Evolutionary conservation across 192 early-diverging fungal genomes (phyloP), one percentile per base, ranked within the genome.

Genomic region (Pilaira anomala): DNA sequence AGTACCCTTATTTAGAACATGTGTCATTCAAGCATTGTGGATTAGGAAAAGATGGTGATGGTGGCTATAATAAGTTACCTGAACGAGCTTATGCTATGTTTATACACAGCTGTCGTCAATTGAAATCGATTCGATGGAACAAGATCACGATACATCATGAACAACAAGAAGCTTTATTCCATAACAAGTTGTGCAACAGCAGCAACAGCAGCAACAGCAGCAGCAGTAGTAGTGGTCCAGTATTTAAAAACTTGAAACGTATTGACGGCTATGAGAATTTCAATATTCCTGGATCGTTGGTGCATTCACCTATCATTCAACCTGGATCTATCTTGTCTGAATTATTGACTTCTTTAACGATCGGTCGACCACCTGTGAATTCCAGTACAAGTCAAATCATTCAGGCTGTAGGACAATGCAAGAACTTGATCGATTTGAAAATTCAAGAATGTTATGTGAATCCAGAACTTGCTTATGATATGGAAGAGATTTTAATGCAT

Each of bases 21-120:
- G 19, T 42, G 18, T 22, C 39, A 5, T 58, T 58, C 36, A 58
- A 42, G 7, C 56, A 58, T 14, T 58, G 29, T 7, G 56, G 56
- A 12, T 58, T 40, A 13, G 56, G 56, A 24, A 58, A 58, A 24
- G 56, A 58, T 40, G 56, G 33, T 1, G 56, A 58, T 42, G 56
- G 56, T 2, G 56, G 19, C 9, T 18, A 40, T 22, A 22, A 14
- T 2, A 36, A 58, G 21, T 16, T 58, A 22, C 56, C 56, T 2
- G 56, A 58, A 13, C 40, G 39, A 22, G 1, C 36, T 14, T 58
- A 39, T 12, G 22, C 39, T 12, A 2, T 42, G 22, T 58, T 58
- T 8, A 33, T 21, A 24, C 19, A 58, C 12, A 13, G 19, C 2
- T 58, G 56, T 14, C 19, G 21, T 18, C 13, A 14, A 24, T 42